Base-by-base conservation (phyloP, 352 stramenopile genomes). In the Phytophthora ohioensis region DNA sequence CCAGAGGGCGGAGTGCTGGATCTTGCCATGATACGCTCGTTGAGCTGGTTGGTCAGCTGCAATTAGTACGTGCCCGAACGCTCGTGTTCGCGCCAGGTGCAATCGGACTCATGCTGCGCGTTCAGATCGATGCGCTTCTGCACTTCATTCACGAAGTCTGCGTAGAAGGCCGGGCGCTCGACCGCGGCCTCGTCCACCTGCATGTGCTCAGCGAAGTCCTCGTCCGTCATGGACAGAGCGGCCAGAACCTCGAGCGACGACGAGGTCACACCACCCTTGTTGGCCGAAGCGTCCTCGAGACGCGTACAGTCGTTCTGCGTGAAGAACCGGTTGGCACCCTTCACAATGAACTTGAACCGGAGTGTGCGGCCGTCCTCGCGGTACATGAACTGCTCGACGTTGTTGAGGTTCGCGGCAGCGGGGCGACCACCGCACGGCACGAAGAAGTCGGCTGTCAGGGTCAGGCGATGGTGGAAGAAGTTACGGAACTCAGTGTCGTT, bases 301-400 rank as follows among this genome's bases (percentile, higher is more conserved):
- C 87, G 87, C 57, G 98, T 76, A 49, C 97, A 90, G 11, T 97
- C 98, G 75, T 99, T 96, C 54, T 94, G 87, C 21, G 95, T 99
- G 63, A 99, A 90, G 79, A 99, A 99, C 31, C 99, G 81, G 82
- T 99, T 99, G 47, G 97, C 97, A 17, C 96, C 97, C 80, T 99
- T 97, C 2, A 99, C 97, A 57, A 99, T 98, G 63, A 99, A 92
- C 64, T 91, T 91, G 67, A 93, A 96, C 2, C 90, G 97, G 27
- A 98, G 94, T 41, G 87, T 87, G 45, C 86, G 85, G 41, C 82
- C 83, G 52, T 91, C 82, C 30, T 80, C 77, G 38, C 80, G 77
- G 78, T 85, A 90, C 73, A 94, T 82, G 73, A 92, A 99, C 60
- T 98, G 79, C 55, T 95, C 85, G 47, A 97, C 98, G 82, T 99